These are phyloP conservation scores for Trypanosoma scelopori DNA, from an alignment of 208 protist species.

Conservation along the genomic window DNA sequence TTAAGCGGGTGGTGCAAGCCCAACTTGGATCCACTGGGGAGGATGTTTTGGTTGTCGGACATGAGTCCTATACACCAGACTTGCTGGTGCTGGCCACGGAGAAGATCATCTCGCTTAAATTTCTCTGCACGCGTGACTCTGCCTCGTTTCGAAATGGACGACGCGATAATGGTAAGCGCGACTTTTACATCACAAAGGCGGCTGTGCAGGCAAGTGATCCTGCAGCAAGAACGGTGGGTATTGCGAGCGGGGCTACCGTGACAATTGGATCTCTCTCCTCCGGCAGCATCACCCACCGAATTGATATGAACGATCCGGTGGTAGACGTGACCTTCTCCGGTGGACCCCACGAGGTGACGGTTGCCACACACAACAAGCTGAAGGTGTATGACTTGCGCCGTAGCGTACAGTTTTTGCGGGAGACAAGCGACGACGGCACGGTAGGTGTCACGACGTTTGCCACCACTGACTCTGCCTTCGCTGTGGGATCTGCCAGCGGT, in stretches of 20 bases:
- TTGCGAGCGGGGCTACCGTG: slow-evolving; percentile 58
- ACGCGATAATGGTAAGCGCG: slow-evolving; percentile 53
- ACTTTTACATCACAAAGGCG: slow-evolving; percentile 59
- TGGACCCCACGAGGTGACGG: slow-evolving; percentile 46
- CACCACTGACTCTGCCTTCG: slow-evolving; percentile 32
- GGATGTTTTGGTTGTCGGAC: slow-evolving; percentile 60
- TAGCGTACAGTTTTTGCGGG: slow-evolving; percentile 52
- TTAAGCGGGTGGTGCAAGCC: slow-evolving; percentile 44
- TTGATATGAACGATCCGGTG: slow-evolving; percentile 51
- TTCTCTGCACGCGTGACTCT: slow-evolving; percentile 67
- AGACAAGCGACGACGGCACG: slow-evolving; percentile 58
- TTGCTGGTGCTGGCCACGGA: slow-evolving; percentile 64
- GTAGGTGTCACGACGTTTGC: slow-evolving; percentile 68
- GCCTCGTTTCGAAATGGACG: slow-evolving; percentile 66
- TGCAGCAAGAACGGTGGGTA: slow-evolving; percentile 29
- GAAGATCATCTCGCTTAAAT: slow-evolving; percentile 59
- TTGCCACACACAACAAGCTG: slow-evolving; percentile 65
- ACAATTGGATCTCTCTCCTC: slow-evolving; percentile 65
- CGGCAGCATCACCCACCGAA: slow-evolving; percentile 54
- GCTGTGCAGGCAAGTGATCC: slow-evolving; percentile 24
- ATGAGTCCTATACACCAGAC: slow-evolving; percentile 59
- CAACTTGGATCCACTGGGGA: slow-evolving; percentile 65
- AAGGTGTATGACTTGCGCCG: slow-evolving; percentile 82
- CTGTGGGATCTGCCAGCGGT: slow-evolving; percentile 68
- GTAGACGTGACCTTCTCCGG: slow-evolving; percentile 53